phyloP scores from a whole-genome alignment of 371 early-diverging fungal species.

The Syncephalastrum racemosum region DNA sequence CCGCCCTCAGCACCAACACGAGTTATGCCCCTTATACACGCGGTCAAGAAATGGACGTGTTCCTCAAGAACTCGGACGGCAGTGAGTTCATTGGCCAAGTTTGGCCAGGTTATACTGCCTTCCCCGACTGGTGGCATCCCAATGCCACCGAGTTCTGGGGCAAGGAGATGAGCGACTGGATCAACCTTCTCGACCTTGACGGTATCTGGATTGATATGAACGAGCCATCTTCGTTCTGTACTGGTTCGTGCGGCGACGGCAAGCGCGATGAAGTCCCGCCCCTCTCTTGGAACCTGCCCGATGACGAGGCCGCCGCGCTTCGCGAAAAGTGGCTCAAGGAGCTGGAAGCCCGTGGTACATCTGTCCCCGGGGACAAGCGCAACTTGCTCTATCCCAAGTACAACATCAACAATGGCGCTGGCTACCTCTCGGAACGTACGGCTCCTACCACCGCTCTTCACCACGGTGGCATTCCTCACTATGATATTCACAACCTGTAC shows the following conservation, averaged over 20 bases:
- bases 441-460: conserved; percentile 59
- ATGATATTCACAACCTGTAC: conserved; percentile 68
- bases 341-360: conserved; percentile 7
- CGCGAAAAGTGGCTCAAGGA: too few relatives aligned
- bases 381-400: conserved; percentile 41
- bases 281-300: conserved; percentile 32
- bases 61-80: conserved; percentile 52
- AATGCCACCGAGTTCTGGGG: conserved; percentile 16
- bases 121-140: conserved; percentile 29
- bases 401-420: conserved; percentile 36
- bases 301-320: not conserved
- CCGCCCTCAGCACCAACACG: conserved; percentile 39
- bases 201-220: conserved; percentile 76
- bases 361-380: conserved; percentile 23
- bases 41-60: conserved; percentile 43
- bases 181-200: conserved; percentile 18
- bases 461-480: conserved; percentile 53
- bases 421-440: conserved; percentile 54
- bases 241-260: conserved; percentile 25
- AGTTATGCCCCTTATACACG: conserved; percentile 43
- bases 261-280: conserved; percentile 27
- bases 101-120: conserved; percentile 59
- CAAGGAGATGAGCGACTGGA: conserved; percentile 22
- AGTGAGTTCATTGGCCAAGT: conserved; percentile 50
- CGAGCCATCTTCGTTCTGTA: conserved; percentile 62